Evolutionary conservation across 176 grass and related monocot genomes (phyloP).

Genomic region (Aegilops bicornis): DNA sequence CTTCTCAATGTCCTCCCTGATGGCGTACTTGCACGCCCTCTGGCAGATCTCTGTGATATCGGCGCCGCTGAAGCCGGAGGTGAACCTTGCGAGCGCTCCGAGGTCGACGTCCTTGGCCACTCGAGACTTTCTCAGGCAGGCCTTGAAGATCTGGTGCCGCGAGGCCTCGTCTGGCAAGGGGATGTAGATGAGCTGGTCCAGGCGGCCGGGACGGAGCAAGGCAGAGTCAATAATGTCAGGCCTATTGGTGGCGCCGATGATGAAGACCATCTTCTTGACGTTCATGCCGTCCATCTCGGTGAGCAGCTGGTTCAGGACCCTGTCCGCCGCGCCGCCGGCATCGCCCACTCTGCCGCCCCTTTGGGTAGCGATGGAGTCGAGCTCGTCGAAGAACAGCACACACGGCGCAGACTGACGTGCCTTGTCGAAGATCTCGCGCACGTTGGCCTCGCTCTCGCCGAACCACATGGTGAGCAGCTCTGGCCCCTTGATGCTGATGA

Average conservation of each 20-base stretch:
- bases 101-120: too few species aligned
- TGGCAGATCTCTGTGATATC: constrained; percentile 68
- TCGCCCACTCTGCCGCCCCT: constrained; percentile 49
- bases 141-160: constrained; percentile 51
- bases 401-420: constrained; percentile 47
- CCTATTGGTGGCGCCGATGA: constrained; percentile 66
- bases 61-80: constrained; percentile 56
- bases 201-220: constrained; percentile 56
- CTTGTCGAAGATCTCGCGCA: constrained; percentile 65
- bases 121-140: not conserved
- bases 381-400: constrained; percentile 59
- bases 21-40: constrained; percentile 60
- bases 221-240: constrained; percentile 63
- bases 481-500: constrained; percentile 65
- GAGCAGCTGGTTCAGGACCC: constrained; percentile 64
- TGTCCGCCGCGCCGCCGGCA: constrained; percentile 44
- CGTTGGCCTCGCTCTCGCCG: constrained; percentile 70
- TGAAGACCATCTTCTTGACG: constrained; percentile 70
- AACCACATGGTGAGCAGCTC: constrained; percentile 80
- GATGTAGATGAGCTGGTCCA: constrained; percentile 71
- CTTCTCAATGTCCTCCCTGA: constrained; percentile 58
- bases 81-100: constrained; percentile 26
- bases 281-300: constrained; percentile 79
- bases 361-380: constrained; percentile 59
- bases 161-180: constrained; percentile 62